Base-by-base conservation (phyloP, 345 rosid genomes). In the Eutrema japonicum region DNA sequence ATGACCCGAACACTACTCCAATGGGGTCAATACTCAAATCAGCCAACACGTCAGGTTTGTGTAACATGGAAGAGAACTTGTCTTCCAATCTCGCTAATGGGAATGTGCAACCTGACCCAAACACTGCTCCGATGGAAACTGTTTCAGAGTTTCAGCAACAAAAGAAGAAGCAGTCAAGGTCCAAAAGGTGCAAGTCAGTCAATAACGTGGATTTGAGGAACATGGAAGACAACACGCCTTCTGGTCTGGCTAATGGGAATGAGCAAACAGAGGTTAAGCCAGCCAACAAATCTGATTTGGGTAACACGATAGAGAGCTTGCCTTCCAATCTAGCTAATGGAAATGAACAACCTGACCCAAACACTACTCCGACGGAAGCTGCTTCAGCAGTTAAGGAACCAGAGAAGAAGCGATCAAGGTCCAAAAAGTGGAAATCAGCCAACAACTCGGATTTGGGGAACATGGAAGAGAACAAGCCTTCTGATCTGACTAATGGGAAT, bases 21-120 rank as follows among this genome's bases (percentile, higher is more conserved):
- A 33, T 40, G 41, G 61, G 27, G 43, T 41, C 64, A 52, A 64
- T 45, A 32, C 46, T 42, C 10, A 53, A 51, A 33, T 62, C 65
- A 36, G 11, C 29, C 58, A 55, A 64, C 56, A 55, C 4, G 26
- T 64, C 16, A 8, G 37, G 16, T 43, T 42, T 53, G 63, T 63
- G 36, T 33, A 52, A 63, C 58, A 64, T 54, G 50, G 72, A 60
- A 47, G 71, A 65, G 71, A 56, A n/a, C 16, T n/a, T 64, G 50
- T 22, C 65, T 47, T 65, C 71, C 14, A 57, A 32, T 64, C 42
- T 73, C 27, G 65, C 71, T 55, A 14, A 47, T 56, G 59, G 48
- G 38, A 66, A 59, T 56, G 54, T 50, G 47, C 47, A 58, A 41
- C 38, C 60, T 41, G 68, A 50, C 32, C 37, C 60, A 32, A 33